phyloP scores from a whole-genome alignment of 768 basidiomycete genomes.

The Boletus insuetus region DNA sequence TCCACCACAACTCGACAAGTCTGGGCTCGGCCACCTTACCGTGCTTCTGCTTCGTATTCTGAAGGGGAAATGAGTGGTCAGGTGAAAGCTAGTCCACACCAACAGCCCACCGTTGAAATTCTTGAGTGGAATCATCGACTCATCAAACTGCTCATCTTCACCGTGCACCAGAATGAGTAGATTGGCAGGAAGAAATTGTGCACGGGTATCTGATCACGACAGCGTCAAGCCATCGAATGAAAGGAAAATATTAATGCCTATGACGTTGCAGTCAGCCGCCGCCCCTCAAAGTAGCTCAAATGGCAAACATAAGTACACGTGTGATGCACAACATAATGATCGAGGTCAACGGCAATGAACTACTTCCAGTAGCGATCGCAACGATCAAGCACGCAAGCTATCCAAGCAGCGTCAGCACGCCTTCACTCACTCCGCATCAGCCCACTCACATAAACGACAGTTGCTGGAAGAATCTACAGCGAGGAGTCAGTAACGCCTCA shows the following conservation, averaged over 20 bases:
- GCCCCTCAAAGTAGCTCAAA: neutral
- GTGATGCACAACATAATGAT: conserved; percentile 87
- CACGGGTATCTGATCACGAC: conserved; percentile 69
- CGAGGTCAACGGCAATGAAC: conserved; percentile 81
- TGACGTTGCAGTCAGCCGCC: neutral
- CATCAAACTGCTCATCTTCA: conserved; percentile 96
- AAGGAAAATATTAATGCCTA: conserved; percentile 75
- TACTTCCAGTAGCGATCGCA: conserved; percentile 63
- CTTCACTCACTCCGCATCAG: neutral
- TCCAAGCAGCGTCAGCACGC: conserved; percentile 2
- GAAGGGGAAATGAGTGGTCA: conserved; percentile 12
- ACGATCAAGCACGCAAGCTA: conserved; percentile 85
- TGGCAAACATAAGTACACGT: conserved; percentile 83
- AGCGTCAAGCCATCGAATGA: neutral
- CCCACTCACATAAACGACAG: conserved; percentile 79
- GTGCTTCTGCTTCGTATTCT: conserved; percentile 95
- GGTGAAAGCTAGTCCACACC: neutral
- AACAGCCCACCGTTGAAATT: conserved; percentile 84
- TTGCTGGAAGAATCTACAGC: conserved; percentile 77
- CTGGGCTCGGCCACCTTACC: too few relatives aligned
- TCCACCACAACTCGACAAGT: too few relatives aligned
- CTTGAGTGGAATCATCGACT: conserved; percentile 97
- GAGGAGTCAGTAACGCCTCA: neutral
- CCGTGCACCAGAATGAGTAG: conserved; percentile 99
- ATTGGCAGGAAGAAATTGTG: conserved; percentile 94